Evolutionary conservation across 768 basidiomycete species (phyloP).

Genomic region (Trametes maxima): DNA sequence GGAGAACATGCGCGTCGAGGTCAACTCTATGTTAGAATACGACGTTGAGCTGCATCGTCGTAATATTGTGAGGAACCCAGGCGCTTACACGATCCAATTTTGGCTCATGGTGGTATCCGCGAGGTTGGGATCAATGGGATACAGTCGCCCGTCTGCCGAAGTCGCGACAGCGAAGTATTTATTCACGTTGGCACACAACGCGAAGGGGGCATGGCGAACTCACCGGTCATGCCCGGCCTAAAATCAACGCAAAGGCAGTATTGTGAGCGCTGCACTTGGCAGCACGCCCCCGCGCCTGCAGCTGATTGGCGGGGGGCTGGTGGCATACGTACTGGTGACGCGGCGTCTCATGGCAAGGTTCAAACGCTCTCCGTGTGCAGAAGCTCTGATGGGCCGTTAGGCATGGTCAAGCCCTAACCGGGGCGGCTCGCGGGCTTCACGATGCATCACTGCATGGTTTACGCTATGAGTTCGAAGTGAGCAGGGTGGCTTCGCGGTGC

Average conservation of each 20-base stretch:
- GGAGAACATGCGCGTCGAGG: constrained; percentile 9
- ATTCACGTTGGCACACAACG: not conserved
- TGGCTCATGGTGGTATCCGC: not conserved
- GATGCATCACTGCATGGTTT: not conserved
- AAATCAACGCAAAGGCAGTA: too few species aligned
- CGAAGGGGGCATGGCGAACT: not conserved
- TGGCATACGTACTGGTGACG: constrained; percentile 10
- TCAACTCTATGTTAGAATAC: not conserved
- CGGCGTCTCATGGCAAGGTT: not conserved
- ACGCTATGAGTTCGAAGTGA: not conserved
- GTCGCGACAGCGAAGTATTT: not conserved
- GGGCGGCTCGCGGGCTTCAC: not conserved
- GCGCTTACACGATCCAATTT: constrained; percentile 11
- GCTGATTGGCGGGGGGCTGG: not conserved
- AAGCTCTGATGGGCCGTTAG: not conserved
- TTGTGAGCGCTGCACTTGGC: not conserved
- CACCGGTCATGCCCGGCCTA: not conserved
- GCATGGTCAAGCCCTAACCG: not conserved
- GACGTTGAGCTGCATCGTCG: not conserved
- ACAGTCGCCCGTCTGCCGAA: too few species aligned
- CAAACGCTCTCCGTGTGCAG: not conserved
- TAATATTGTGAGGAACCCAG: too few species aligned
- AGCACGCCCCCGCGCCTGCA: not conserved
- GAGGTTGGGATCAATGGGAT: too few species aligned
- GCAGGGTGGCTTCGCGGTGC: not conserved